Evolutionary conservation across 108 stramenopile species (phyloP).

Genomic region (Fragilaria crotonensis): DNA sequence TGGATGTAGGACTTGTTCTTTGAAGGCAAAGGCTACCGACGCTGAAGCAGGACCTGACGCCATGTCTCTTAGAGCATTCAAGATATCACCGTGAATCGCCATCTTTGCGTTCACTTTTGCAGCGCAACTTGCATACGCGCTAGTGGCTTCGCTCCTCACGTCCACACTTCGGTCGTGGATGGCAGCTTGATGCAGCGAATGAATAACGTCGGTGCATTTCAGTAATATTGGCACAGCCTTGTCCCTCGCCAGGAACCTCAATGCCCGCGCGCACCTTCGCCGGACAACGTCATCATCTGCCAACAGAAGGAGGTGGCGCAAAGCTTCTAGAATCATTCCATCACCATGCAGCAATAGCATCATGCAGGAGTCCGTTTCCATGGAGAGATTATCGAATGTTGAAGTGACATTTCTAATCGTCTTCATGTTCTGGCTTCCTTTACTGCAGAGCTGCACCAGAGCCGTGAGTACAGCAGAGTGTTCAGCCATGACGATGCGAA

Average conservation of each 20-base stretch:
- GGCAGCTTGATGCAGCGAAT: constrained; percentile 23
- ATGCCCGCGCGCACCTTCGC: constrained; percentile 23
- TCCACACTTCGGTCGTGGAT: constrained; percentile 21
- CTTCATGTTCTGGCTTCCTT: constrained; percentile 1
- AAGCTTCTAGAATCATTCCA: constrained; percentile 25
- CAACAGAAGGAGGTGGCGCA: constrained; percentile 1
- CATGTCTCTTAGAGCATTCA: constrained; percentile 25
- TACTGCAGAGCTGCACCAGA: constrained; percentile 13
- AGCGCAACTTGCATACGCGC: constrained; percentile 33
- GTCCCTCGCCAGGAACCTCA: constrained; percentile 27
- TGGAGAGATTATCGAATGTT: constrained; percentile 28
- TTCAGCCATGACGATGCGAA: constrained; percentile 18
- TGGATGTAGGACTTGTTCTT: constrained; percentile 26
- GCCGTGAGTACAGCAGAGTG: constrained; percentile 21
- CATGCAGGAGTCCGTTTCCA: constrained; percentile 27
- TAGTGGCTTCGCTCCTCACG: constrained; percentile 37
- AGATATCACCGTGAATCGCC: constrained; percentile 23
- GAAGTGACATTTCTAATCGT: constrained; percentile 26
- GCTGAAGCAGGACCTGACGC: constrained; percentile 2
- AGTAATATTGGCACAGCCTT: constrained; percentile 15
- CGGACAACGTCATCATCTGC: constrained; percentile 22
- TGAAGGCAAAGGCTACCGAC: constrained; percentile 23
- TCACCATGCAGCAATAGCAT: constrained; percentile 38
- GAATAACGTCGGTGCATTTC: constrained; percentile 17
- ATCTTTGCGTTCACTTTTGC: constrained; percentile 16